Conservation (phyloP, 805 yeast species). For the Candida glaebosa region DNA sequence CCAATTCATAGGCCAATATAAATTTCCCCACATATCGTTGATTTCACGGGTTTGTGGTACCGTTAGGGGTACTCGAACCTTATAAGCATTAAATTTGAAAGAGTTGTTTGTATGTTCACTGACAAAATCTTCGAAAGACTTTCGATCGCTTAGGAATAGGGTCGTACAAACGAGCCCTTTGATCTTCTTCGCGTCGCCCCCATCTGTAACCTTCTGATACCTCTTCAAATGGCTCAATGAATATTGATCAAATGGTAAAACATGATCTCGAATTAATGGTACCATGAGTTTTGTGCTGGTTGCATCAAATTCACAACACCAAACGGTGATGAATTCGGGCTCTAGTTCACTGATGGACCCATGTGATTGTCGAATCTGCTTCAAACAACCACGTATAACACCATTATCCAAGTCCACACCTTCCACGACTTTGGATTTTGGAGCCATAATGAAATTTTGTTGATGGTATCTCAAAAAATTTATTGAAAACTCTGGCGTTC, state of each 20-base stretch:
- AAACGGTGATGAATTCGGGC: constrained; percentile 35
- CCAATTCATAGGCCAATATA: constrained; percentile 90
- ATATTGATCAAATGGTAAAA: constrained; percentile 23
- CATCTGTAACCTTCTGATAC: constrained; percentile 34
- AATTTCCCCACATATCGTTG: constrained; percentile 58
- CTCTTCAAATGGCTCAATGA: constrained; percentile 51
- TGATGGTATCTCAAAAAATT: constrained; percentile 1
- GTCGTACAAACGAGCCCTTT: constrained; percentile 48
- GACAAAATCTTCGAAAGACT: constrained; percentile 21
- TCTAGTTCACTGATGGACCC: constrained; percentile 11
- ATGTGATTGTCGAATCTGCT: constrained; percentile 38
- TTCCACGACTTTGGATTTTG: constrained; percentile 4
- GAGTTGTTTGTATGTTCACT: constrained; percentile 9
- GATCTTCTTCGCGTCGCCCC: constrained; percentile 14
- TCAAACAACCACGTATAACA: constrained; percentile 40
- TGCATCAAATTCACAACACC: constrained; percentile 48
- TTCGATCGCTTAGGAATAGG: constrained; percentile 21
- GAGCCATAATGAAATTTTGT: background rate
- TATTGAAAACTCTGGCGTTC: too few relatives aligned
- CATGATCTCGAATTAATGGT: constrained; percentile 21
- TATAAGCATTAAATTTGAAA: constrained; percentile 12
- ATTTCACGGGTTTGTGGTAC: constrained; percentile 73
- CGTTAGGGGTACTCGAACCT: constrained; percentile 48
- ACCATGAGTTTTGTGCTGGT: constrained; percentile 24
- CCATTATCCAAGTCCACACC: constrained; percentile 47